Percentiles rank a stretch among this genome's conserved stretches.
Evolutionary conservation across 225 moss, liverwort and hornwort genomes (phyloP).

Genomic region (Antitrichia curtipendula): DNA sequence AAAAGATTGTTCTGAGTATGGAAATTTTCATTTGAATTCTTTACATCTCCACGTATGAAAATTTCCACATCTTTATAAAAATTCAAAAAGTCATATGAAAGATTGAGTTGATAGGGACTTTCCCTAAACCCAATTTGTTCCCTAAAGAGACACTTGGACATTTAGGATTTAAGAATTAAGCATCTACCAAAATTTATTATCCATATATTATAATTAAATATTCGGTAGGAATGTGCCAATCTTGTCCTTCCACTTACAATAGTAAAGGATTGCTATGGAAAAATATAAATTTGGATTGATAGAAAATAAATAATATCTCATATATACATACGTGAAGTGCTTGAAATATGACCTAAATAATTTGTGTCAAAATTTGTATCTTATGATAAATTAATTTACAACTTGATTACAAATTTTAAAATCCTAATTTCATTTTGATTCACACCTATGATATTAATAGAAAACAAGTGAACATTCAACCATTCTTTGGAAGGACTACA

Average conservation of each 20-base stretch:
- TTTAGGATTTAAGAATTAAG: rapidly evolving
- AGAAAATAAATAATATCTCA: neutral
- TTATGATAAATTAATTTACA: neutral
- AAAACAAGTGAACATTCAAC: neutral
- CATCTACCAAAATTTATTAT: neutral
- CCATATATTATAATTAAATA: neutral
- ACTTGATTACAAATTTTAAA: neutral
- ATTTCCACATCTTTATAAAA: neutral
- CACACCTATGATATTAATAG: neutral
- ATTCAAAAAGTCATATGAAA: rapidly evolving
- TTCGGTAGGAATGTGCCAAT: neutral
- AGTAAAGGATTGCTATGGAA: neutral
- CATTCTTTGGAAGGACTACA: too few species aligned
- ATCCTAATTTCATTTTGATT: too few species aligned
- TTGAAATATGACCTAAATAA: neutral
- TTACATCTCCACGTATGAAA: too few species aligned
- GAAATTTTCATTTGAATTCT: too few species aligned
- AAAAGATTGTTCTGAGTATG: too few species aligned
- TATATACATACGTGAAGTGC: neutral
- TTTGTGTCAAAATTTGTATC: neutral
- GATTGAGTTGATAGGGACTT: neutral
- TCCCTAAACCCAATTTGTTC: neutral
- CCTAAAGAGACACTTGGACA: rapidly evolving
- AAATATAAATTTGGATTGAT: neutral
- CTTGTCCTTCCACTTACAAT: rapidly evolving